phyloP scores from a whole-genome alignment of 2,329 filamentous ascomycete species.

The Fusarium foetens region DNA sequence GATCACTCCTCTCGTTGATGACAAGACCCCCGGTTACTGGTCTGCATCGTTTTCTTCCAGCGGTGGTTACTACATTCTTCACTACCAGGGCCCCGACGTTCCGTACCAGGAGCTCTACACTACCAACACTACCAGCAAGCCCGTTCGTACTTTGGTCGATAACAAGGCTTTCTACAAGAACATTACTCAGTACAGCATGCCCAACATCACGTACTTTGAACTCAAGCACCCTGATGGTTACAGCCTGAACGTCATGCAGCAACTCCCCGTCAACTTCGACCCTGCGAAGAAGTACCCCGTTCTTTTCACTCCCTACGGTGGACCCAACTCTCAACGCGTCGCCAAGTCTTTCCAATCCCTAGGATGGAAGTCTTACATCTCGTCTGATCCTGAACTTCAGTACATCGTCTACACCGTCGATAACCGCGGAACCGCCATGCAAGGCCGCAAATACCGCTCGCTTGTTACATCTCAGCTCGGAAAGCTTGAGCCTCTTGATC shows the following conservation, averaged over 20 bases:
- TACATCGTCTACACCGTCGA: slow-evolving; percentile 76
- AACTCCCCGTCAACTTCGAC: slow-evolving; percentile 72
- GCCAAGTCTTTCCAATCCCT: slow-evolving; percentile 65
- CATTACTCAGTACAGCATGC: slow-evolving; percentile 70
- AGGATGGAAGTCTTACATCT: slow-evolving; percentile 70
- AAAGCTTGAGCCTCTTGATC: slow-evolving; percentile 71
- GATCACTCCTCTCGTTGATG: slow-evolving; percentile 70
- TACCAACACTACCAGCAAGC: slow-evolving; percentile 60
- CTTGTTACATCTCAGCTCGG: slow-evolving; percentile 69
- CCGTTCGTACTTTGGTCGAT: slow-evolving; percentile 67
- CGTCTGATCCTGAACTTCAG: slow-evolving; percentile 73
- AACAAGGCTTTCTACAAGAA: slow-evolving; percentile 66
- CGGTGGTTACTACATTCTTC: slow-evolving; percentile 72
- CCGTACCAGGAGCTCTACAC: slow-evolving; percentile 76
- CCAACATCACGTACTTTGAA: slow-evolving; percentile 72
- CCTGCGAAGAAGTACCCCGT: slow-evolving; percentile 71
- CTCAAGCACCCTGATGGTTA: slow-evolving; percentile 70
- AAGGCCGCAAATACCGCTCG: slow-evolving; percentile 71
- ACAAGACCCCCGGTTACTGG: slow-evolving; percentile 67
- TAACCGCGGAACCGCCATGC: slow-evolving; percentile 73
- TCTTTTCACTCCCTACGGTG: slow-evolving; percentile 75
- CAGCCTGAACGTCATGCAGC: slow-evolving; percentile 71
- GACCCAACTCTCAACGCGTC: slow-evolving; percentile 71
- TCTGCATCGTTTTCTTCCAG: slow-evolving; percentile 71
- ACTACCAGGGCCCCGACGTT: slow-evolving; percentile 72